Evolutionary conservation across 306 rosid species (phyloP).

Genomic region (Rubus parviflorus): DNA sequence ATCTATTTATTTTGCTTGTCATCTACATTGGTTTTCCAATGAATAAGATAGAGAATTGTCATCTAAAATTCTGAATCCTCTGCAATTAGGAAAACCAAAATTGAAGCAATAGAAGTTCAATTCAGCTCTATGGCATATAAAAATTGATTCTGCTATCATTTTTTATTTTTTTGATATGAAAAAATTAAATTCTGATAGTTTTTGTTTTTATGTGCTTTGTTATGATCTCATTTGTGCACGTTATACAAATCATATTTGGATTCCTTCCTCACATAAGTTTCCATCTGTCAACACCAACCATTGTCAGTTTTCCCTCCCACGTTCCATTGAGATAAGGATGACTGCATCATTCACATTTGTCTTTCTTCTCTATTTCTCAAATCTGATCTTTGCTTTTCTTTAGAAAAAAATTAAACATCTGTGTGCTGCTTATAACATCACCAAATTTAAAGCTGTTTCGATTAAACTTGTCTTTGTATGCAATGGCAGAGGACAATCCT

Average conservation of each 20-base stretch:
- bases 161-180: not conserved
- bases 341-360: not conserved
- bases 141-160: not conserved
- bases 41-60: not conserved
- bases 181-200: not conserved
- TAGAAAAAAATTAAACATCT: not conserved
- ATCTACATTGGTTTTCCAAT: not conserved
- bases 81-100: not conserved
- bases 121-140: not conserved
- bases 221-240: constrained; percentile 2
- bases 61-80: not conserved
- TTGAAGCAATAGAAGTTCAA: not conserved
- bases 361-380: not conserved
- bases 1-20: not conserved
- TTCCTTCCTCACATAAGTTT: not conserved
- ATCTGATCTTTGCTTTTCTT: not conserved
- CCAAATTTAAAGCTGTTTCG: not conserved
- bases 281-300: constrained; percentile 1
- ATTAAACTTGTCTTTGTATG: not conserved
- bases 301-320: constrained; percentile 2
- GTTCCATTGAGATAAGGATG: not conserved
- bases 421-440: not conserved
- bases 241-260: constrained; percentile 6
- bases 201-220: constrained; percentile 13
- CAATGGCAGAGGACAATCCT: constrained; percentile 52